Percentiles rank a stretch among this genome's conserved stretches.
These are phyloP conservation scores for Globisporangium megalacanthum DNA, from an alignment of 352 stramenopile genomes.

Conservation along the genomic window DNA sequence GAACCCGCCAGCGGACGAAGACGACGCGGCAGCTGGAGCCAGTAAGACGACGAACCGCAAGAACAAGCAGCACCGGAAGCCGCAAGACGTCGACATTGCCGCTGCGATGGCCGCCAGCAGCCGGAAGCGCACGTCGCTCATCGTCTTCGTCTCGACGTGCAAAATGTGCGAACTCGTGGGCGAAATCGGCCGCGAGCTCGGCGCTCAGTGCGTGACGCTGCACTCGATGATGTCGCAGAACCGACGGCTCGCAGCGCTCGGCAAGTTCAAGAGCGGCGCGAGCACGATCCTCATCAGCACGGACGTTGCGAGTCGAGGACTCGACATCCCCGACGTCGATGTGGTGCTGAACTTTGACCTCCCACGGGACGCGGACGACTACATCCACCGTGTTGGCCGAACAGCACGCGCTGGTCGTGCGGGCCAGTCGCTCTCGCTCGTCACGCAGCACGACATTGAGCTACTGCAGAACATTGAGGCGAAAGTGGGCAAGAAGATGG, in stretches of 20 bases:
- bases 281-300: constrained; percentile 89
- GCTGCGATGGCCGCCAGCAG: constrained; percentile 14
- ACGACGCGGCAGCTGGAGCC: constrained; percentile 37
- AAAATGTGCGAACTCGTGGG: constrained; percentile 93
- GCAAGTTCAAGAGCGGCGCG: constrained; percentile 96
- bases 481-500: constrained; percentile 87
- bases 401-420: constrained; percentile 95
- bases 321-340: constrained; percentile 98
- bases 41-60: constrained; percentile 4
- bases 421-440: constrained; percentile 95
- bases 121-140: constrained; percentile 71
- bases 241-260: constrained; percentile 95
- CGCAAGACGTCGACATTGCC: constrained; percentile 9
- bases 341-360: constrained; percentile 99
- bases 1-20: constrained; percentile 24
- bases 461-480: constrained; percentile 94
- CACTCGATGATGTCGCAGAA: constrained; percentile 98
- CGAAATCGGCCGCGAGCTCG: constrained; percentile 95
- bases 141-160: constrained; percentile 98
- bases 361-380: constrained; percentile 97
- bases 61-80: constrained; percentile 9
- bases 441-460: constrained; percentile 99
- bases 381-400: constrained; percentile 98
- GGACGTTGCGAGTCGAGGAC: constrained; percentile 86
- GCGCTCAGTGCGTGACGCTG: constrained; percentile 97